Evolutionary conservation across 1,139 yeast species (phyloP).

Genomic region (Lodderomyces orthopsilosis): DNA sequence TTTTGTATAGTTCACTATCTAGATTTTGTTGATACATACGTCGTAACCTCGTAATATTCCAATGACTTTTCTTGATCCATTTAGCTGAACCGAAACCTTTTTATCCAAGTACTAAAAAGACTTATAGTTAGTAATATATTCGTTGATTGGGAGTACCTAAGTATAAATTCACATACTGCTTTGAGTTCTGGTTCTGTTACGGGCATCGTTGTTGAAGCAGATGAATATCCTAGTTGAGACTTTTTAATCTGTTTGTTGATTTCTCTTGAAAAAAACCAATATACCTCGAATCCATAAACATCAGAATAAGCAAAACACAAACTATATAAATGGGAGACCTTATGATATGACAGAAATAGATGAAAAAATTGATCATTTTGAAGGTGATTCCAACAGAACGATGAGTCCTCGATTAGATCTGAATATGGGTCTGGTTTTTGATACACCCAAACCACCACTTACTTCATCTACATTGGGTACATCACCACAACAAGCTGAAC

Average conservation of each 20-base stretch:
- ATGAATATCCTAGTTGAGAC: too few species aligned
- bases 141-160: too few species aligned
- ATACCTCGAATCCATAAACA: background rate
- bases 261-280: background rate
- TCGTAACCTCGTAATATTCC: conserved; percentile 82
- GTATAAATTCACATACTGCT: conserved; percentile 1
- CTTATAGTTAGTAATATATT: conserved; percentile 20
- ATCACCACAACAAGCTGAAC: background rate
- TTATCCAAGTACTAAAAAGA: conserved; percentile 66
- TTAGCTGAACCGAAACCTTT: conserved; percentile 64
- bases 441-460: background rate
- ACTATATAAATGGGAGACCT: background rate
- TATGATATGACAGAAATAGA: background rate
- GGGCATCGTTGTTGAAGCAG: background rate
- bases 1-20: too few species aligned
- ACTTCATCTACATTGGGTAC: conserved; percentile 2
- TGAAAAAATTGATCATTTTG: background rate
- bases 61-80: conserved; percentile 68
- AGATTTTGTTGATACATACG: conserved; percentile 30
- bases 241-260: background rate
- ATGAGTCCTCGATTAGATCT: background rate
- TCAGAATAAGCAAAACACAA: background rate
- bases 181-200: conserved; percentile 7
- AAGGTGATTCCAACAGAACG: background rate
- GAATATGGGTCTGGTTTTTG: conserved; percentile 1